A percentile compares a stretch with the other conserved stretches of the same genome.
These are phyloP conservation scores for Aspergillus indologenus DNA, from an alignment of 495 filamentous ascomycete genomes.

Conservation along the genomic window DNA sequence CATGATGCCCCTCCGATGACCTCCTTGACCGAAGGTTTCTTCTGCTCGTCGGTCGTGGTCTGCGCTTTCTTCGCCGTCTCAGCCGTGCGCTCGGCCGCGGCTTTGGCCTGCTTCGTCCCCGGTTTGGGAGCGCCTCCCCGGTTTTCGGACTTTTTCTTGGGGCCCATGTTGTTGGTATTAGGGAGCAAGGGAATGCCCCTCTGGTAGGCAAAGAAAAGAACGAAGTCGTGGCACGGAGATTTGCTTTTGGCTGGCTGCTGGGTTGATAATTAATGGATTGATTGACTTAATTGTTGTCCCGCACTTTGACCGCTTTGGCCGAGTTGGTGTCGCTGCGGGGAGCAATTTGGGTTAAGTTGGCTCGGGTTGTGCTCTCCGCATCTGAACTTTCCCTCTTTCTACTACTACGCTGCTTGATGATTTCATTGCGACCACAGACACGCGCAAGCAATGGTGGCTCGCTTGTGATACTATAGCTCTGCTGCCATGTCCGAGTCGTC, in stretches of 20 bases:
- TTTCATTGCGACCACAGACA: no score
- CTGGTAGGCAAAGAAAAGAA: neutral
- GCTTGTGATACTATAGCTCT: neutral
- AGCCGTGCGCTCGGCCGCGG: conserved; percentile 32
- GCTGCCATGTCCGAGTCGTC: neutral
- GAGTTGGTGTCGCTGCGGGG: no score
- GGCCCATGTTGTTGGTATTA: conserved; percentile 32
- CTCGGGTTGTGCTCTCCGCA: no score
- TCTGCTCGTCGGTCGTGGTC: conserved; percentile 52
- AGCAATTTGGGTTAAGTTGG: no score
- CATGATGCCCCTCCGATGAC: conserved; percentile 93
- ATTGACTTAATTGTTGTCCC: neutral
- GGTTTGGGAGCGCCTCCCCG: conserved; percentile 43
- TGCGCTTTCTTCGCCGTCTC: conserved; percentile 30
- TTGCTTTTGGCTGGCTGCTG: no score
- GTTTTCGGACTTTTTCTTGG: conserved; percentile 43
- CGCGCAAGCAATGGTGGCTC: no score
- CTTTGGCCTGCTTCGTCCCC: conserved; percentile 47
- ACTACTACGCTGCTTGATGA: no score
- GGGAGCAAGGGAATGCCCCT: conserved; percentile 4
- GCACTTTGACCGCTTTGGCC: neutral
- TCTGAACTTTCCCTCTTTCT: no score
- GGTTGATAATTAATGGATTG: no score
- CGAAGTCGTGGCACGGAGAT: no score
- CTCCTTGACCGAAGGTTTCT: conserved; percentile 77